These are phyloP conservation scores for Yamadazyma diddensiae DNA, from an alignment of 1,139 yeast genomes.

Conservation along the genomic window DNA sequence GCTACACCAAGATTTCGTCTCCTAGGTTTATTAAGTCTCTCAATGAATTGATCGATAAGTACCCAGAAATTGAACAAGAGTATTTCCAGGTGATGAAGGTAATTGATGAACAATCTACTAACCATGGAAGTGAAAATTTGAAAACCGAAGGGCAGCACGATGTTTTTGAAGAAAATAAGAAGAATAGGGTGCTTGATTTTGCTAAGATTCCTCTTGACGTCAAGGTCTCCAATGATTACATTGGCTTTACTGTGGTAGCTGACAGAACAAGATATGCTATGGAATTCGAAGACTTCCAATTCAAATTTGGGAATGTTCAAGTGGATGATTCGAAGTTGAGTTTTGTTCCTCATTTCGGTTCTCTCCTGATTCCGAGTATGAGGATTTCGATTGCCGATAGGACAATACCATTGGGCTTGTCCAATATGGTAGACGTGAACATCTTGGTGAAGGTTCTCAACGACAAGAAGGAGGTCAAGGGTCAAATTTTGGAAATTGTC, in stretches of 20 bases:
- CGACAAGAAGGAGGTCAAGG: conserved; percentile 19
- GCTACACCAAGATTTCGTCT: conserved; percentile 30
- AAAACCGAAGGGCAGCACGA: no score
- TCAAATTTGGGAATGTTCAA: conserved; percentile 21
- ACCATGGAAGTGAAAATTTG: no score
- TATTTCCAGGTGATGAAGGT: conserved; percentile 13
- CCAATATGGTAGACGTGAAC: conserved; percentile 46
- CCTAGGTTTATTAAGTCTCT: conserved; percentile 28
- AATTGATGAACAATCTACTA: no score
- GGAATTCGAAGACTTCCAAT: conserved; percentile 21
- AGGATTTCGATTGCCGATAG: conserved; percentile 37
- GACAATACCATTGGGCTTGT: conserved; percentile 37
- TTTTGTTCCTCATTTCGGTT: conserved; percentile 28
- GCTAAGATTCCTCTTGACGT: conserved; percentile 20
- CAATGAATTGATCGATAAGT: conserved; percentile 16
- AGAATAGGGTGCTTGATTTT: no score
- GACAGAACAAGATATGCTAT: conserved; percentile 33
- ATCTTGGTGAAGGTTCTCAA: conserved; percentile 36
- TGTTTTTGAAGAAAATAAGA: no score
- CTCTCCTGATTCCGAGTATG: conserved; percentile 38
- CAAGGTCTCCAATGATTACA: conserved; percentile 31
- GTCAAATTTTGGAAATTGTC: conserved; percentile 53
- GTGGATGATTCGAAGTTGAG: conserved; percentile 4
- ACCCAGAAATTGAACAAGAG: conserved; percentile 15
- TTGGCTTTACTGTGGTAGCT: conserved; percentile 32